Percentiles rank a stretch among this genome's conserved stretches.
phyloP scores from a whole-genome alignment of 352 stramenopile species.

The Phytophthora ramorum region DNA sequence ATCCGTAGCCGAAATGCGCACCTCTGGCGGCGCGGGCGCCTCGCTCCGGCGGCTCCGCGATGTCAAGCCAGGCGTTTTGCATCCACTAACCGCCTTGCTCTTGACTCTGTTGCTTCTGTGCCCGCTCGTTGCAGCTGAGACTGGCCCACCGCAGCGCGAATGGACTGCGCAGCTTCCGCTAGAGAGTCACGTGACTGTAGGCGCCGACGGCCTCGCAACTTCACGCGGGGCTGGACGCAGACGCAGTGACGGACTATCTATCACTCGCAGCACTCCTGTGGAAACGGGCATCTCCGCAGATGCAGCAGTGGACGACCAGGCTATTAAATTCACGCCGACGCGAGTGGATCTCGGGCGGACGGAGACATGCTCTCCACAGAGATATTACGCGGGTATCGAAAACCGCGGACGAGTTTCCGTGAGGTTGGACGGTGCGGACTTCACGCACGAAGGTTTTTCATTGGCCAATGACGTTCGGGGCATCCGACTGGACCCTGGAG shows the following conservation, averaged over 20 bases:
- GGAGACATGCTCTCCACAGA: constrained; percentile 42
- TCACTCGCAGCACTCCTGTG: constrained; percentile 36
- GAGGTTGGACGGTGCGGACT: constrained; percentile 47
- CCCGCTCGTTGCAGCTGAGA: constrained; percentile 4
- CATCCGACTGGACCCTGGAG: constrained; percentile 41
- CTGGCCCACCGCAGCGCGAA: constrained; percentile 9
- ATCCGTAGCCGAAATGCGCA: constrained; percentile 30
- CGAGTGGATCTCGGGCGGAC: constrained; percentile 45
- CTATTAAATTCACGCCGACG: constrained; percentile 48
- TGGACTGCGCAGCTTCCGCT: constrained; percentile 12
- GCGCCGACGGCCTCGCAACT: constrained; percentile 25
- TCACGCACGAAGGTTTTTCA: constrained; percentile 53
- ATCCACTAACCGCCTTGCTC: constrained; percentile 7
- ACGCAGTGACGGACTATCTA: constrained; percentile 46
- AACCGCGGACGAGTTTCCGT: constrained; percentile 44
- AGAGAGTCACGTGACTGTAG: constrained; percentile 31
- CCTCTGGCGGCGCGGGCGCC: constrained; percentile 15
- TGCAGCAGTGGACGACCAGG: constrained; percentile 23
- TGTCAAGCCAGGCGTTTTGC: constrained; percentile 7
- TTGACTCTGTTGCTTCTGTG: constrained; percentile 24
- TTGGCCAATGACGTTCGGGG: constrained; percentile 44
- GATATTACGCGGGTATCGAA: constrained; percentile 42
- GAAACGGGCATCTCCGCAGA: constrained; percentile 10
- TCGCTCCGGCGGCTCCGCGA: constrained; percentile 11
- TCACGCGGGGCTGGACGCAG: constrained; percentile 31